phyloP scores from a whole-genome alignment of 1,284 basidiomycete genomes.

The Leccinum angustisporum region DNA sequence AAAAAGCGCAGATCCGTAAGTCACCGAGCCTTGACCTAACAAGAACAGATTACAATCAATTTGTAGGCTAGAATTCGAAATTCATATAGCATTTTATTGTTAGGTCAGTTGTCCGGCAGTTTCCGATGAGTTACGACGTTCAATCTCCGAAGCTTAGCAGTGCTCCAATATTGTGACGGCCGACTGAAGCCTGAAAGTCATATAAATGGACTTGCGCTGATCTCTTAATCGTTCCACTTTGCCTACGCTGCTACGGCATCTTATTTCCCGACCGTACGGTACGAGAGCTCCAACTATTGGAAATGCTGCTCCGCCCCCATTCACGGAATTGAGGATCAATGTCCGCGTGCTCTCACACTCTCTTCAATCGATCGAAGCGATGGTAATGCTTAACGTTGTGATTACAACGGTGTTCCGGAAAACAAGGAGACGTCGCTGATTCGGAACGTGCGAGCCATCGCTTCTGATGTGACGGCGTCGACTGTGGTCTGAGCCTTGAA shows the following conservation, averaged over 20 bases:
- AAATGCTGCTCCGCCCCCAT: neutral
- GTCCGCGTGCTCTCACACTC: neutral
- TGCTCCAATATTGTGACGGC: neutral
- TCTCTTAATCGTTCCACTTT: conserved; percentile 1
- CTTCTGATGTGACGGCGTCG: neutral
- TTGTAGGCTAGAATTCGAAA: neutral
- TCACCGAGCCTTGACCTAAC: neutral
- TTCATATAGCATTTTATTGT: neutral
- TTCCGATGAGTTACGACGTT: neutral
- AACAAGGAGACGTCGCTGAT: neutral
- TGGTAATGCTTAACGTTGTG: neutral
- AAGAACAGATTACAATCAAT: neutral
- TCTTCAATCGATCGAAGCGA: neutral
- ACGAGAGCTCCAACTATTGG: neutral
- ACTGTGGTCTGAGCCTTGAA: neutral
- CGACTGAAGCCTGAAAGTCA: neutral
- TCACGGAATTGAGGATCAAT: conserved; percentile 1
- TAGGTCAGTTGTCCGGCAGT: neutral
- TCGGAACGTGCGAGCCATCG: neutral
- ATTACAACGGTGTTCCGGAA: conserved; percentile 3
- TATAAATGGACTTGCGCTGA: conserved; percentile 9
- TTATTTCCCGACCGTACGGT: conserved; percentile 10
- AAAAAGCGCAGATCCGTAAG: neutral
- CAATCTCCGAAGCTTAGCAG: neutral
- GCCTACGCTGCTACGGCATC: conserved; percentile 9